Conservation (phyloP, 768 basidiomycete species). For the Leccinum disarticulatum region DNA sequence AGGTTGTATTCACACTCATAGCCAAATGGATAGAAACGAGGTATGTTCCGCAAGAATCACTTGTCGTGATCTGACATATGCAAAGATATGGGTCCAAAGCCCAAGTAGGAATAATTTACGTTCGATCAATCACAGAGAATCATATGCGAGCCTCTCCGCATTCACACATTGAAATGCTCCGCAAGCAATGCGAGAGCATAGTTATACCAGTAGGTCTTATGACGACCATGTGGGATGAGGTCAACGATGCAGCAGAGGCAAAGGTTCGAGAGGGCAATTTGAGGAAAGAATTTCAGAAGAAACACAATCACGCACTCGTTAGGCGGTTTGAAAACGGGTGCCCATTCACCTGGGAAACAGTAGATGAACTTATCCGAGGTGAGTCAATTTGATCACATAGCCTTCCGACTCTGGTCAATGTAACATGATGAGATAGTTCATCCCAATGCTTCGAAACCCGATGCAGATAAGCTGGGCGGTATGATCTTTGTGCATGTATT, state of each 20-base stretch:
- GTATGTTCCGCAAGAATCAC: background rate
- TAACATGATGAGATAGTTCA: background rate
- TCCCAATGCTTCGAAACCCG: background rate
- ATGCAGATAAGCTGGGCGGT: background rate
- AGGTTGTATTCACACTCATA: background rate
- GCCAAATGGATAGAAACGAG: background rate
- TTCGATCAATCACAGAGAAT: conserved; percentile 9
- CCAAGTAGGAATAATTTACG: conserved; percentile 5
- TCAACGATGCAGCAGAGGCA: background rate
- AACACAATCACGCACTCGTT: background rate
- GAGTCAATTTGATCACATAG: background rate
- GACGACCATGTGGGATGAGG: conserved; percentile 14
- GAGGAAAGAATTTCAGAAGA: background rate
- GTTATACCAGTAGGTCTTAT: conserved; percentile 3
- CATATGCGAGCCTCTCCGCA: background rate
- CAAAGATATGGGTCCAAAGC: background rate
- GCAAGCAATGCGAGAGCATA: background rate
- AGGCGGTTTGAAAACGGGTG: conserved; percentile 1
- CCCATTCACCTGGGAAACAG: background rate
- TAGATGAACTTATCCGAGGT: background rate
- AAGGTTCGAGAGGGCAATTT: background rate
- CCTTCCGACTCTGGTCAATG: background rate
- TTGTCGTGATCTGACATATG: background rate
- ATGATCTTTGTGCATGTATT: conserved; percentile 8
- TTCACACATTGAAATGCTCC: conserved; percentile 3